phyloP scores from a whole-genome alignment of 106 monocot species.

The Dendrobium nobile region DNA sequence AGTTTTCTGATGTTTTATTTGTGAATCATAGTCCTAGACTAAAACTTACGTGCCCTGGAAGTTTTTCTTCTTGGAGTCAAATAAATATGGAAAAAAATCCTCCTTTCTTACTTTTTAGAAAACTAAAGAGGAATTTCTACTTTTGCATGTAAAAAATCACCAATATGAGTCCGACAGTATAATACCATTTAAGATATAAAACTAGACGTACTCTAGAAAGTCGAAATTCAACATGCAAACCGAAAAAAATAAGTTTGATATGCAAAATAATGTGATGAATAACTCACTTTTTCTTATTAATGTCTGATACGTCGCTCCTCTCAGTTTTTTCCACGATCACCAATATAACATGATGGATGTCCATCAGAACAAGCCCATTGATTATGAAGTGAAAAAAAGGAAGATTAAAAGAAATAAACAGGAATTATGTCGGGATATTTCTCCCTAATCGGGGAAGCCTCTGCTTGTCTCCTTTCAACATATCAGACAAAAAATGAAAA shows the following conservation, averaged over 20 bases:
- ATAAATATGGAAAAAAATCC: not conserved
- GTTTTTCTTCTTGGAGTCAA: not conserved
- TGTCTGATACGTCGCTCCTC: slow-evolving; percentile 59
- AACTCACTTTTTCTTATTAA: slow-evolving; percentile 60
- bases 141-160: not conserved
- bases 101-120: not conserved
- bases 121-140: not conserved
- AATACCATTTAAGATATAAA: too few relatives aligned
- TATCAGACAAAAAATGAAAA: not conserved
- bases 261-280: not conserved
- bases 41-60: too few relatives aligned
- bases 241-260: not conserved
- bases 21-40: too few relatives aligned
- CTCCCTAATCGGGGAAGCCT: slow-evolving; percentile 62
- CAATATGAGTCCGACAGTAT: too few relatives aligned
- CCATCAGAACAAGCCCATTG: not conserved
- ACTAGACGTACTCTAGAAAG: too few relatives aligned
- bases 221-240: not conserved
- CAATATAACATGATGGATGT: slow-evolving; percentile 11
- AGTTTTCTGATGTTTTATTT: too few relatives aligned
- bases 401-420: slow-evolving; percentile 9
- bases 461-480: slow-evolving; percentile 50
- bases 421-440: slow-evolving; percentile 71
- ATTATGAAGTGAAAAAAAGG: not conserved
- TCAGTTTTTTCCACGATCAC: slow-evolving; percentile 73